Base-by-base conservation (phyloP, 2,329 filamentous ascomycete genomes). In the Huntiella abstrusa region DNA sequence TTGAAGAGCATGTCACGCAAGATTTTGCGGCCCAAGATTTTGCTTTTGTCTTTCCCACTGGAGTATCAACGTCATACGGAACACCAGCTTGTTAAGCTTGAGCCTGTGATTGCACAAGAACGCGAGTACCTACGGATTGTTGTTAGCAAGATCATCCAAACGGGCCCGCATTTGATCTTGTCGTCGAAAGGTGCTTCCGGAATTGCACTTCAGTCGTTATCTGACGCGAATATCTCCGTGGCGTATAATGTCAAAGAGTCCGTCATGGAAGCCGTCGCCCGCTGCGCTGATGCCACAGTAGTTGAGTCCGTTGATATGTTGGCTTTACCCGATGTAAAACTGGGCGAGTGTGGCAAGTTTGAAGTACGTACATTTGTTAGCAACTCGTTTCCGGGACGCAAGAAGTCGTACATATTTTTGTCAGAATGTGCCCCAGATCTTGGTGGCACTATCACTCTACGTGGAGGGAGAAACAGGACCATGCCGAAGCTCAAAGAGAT, bases 231-330 rank as follows among this genome's bases (percentile, higher is more conserved):
- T 49, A 92, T 98, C 52, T 82, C 88, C 3, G 92, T 95, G 10
- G 87, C 81, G 0, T 94, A 91, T 65, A 95, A 98, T 60, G 88
- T 98, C 55, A 98, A 98, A 59, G 77, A 84, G 33, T 92, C 88
- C 0, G 91, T 98, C 10, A 79, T 98, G 48, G 88, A 94, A 56
- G 91, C 92, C 2, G 88, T 98, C 1, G 84, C 91, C 3, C 75
- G 91, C 47, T 95, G 87, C 55, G 85, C 87, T 1, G 83, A 92
- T 56, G 92, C 88, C 1, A 80, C 83, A 40, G 84, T 96, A 55
- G 88, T 96, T 51, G 88, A 88, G 5, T 95, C 91, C 0, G 77
- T 96, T 54, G 91, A 98, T 58, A 94, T 94, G 69, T 71, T 98
- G 36, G 80, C 85, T 6, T 60, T 81, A 28, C 61, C 62, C 1